Percentiles rank a stretch among this genome's conserved stretches.
Evolutionary conservation across 75 land plant species (phyloP).

Genomic region (Ceratopteris richardii): DNA sequence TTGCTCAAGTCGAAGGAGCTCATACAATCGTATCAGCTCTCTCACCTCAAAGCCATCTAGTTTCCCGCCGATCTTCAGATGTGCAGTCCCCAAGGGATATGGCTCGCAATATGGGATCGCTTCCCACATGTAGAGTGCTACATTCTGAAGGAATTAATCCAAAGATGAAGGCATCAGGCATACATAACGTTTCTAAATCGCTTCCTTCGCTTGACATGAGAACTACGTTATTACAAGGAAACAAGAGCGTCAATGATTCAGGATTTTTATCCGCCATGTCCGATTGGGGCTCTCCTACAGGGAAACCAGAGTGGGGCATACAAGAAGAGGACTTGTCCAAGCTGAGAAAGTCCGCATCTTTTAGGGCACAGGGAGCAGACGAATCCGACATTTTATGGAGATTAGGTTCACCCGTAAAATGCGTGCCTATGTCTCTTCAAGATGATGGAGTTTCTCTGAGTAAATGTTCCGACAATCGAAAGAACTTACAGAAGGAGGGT

Average conservation of each 20-base stretch:
- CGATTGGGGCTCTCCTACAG: constrained; percentile 61
- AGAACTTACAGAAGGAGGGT: neutral
- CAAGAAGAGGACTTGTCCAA: constrained; percentile 39
- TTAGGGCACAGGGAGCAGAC: constrained; percentile 24
- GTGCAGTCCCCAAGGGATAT: constrained; percentile 30
- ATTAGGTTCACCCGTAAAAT: neutral
- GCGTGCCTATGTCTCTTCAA: constrained; percentile 21
- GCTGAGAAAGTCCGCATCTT: constrained; percentile 29
- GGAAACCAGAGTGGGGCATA: constrained; percentile 61
- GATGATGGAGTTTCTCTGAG: neutral
- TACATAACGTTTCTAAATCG: constrained; percentile 24
- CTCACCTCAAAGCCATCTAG: constrained; percentile 29
- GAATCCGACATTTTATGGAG: constrained; percentile 32
- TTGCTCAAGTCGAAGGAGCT: constrained; percentile 29
- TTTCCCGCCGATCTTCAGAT: constrained; percentile 36
- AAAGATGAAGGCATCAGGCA: constrained; percentile 17
- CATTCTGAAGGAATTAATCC: constrained; percentile 34
- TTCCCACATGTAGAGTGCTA: constrained; percentile 43
- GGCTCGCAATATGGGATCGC: constrained; percentile 36
- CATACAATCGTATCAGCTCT: constrained; percentile 30
- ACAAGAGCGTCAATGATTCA: neutral
- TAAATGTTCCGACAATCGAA: neutral
- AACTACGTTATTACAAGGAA: no score
- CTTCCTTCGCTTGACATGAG: constrained; percentile 9
- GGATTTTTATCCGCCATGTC: constrained; percentile 16